Evolutionary conservation across 805 yeast genomes (phyloP), one percentile per base, ranked within the genome.

Genomic region (Metahyphopichia silvanorum): DNA sequence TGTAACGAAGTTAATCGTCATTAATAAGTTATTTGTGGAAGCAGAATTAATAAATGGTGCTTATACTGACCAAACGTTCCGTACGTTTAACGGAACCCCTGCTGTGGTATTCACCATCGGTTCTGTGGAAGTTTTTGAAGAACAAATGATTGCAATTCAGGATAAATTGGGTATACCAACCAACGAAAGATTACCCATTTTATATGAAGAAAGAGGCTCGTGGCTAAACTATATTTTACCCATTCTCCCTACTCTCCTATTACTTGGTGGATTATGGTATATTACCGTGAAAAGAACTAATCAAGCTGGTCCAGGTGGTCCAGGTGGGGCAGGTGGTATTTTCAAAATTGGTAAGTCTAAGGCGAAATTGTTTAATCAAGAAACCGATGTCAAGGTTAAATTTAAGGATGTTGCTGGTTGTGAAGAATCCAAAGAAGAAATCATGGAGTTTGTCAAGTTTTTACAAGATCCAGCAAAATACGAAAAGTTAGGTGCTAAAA

Each of bases 401-500:
- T 88, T 89, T 55, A 79, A 77, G 41, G 96, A 89, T 53, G 96
- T 88, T 33, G 97, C 97, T 1, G 97, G 97, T 16, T 83, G 91
- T 69, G 86, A 86, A 47, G 97, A 88, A 59, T 93, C 96, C 13
- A 88, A 88, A 53, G 91, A 82, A 53, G 97, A 88, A 63, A 87
- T 88, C 44, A 85, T 87, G 95, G 97, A 88, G 61, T 88, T 88
- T 66, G 97, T 88, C 34, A 79, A 81, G 54, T 88, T 88, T 52
- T 71, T 88, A 60, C 88, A 86, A 58, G 75, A 86, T 39, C 96
- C 97, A 7, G 63, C 68, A 30, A 85, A 86, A 55, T 88, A 86
- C 60, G 95, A 87, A 59, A 77, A 73, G 40, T 68, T 88, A 36
- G 97, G 97, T 28, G 97, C 96, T 8, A 86, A 87, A 58, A 88